Evolutionary conservation across 73 alveolate species (phyloP).

Genomic region (Blepharisma japonicum): DNA sequence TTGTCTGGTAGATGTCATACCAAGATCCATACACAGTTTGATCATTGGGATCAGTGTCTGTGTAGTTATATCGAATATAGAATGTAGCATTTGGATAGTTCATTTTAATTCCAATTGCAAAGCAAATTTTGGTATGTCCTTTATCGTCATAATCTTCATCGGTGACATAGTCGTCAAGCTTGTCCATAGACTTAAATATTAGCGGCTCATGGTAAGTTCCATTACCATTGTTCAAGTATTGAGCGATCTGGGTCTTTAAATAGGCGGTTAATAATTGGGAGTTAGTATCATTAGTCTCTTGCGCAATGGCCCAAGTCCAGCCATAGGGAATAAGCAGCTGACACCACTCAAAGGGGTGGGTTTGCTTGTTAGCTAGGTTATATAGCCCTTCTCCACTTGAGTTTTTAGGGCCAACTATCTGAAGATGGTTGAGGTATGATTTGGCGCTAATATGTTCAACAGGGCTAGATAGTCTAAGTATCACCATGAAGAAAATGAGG

Average conservation of each 20-base stretch:
- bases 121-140: neutral
- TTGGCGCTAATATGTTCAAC: neutral
- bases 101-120: neutral
- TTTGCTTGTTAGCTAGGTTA: neutral
- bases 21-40: neutral
- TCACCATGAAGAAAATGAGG: slow-evolving; percentile 40
- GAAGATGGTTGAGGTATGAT: neutral
- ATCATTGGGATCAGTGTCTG: neutral
- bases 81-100: neutral
- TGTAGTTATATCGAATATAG: neutral
- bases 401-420: neutral
- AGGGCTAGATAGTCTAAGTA: slow-evolving; percentile 18
- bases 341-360: slow-evolving; percentile 20
- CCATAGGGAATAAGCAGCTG: neutral
- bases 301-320: slow-evolving; percentile 12
- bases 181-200: neutral
- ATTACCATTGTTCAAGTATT: neutral
- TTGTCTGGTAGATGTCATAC: neutral
- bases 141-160: slow-evolving; percentile 11
- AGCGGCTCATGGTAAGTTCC: neutral
- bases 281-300: neutral
- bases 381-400: neutral
- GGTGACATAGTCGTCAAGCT: slow-evolving; percentile 10
- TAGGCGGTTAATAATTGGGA: neutral
- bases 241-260: neutral